phyloP scores from a whole-genome alignment of 345 rosid genomes.

The Firmiana major region DNA sequence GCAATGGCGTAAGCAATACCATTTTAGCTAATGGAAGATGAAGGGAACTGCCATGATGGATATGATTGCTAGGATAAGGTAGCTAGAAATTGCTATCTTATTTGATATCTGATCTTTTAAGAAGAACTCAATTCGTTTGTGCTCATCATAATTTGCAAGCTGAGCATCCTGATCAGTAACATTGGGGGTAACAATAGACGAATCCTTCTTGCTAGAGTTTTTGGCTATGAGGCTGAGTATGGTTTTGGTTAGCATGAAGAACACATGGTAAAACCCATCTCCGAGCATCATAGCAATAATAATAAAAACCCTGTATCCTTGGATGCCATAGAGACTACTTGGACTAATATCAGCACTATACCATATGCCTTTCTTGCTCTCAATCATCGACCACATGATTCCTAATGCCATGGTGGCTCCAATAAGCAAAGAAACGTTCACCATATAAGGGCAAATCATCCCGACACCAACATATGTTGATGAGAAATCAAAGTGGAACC shows the following conservation, averaged over 20 bases:
- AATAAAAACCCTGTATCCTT: conserved; percentile 75
- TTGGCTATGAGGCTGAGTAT: conserved; percentile 26
- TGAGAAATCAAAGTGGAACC: conserved; percentile 91
- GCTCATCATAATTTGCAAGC: conserved; percentile 33
- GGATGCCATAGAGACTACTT: conserved; percentile 67
- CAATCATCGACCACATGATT: conserved; percentile 80
- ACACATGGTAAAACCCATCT: conserved; percentile 68
- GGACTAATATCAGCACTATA: conserved; percentile 38
- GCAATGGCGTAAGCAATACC: no score
- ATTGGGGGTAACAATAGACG: background rate
- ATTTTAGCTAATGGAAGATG: no score
- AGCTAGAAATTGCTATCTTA: no score
- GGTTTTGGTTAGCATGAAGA: conserved; percentile 52
- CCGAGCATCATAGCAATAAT: conserved; percentile 88
- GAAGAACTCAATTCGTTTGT: conserved; percentile 3
- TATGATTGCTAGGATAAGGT: no score
- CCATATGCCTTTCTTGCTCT: conserved; percentile 66
- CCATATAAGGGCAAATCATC: conserved; percentile 86
- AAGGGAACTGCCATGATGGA: no score
- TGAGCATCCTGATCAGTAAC: background rate
- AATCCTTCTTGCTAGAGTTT: conserved; percentile 5
- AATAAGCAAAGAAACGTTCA: conserved; percentile 67
- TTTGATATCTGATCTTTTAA: no score
- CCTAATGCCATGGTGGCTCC: conserved; percentile 93
- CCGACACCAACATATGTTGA: conserved; percentile 92